These are phyloP conservation scores for Candida nanaspora DNA, from an alignment of 805 yeast species.

Conservation along the genomic window DNA sequence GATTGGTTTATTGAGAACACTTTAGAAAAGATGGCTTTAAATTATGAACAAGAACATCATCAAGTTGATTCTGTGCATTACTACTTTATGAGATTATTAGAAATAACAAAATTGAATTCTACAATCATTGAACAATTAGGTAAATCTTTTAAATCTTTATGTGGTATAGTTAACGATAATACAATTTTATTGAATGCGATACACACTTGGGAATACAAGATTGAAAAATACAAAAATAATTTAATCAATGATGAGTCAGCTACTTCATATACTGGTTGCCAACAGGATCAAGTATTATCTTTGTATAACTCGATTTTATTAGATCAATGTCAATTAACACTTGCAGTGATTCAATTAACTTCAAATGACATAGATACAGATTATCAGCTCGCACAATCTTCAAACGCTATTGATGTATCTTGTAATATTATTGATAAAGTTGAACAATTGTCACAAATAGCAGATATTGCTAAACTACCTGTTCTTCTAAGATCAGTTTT, in stretches of 20 bases:
- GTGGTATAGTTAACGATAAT: slow-evolving; percentile 8
- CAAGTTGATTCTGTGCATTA: slow-evolving; percentile 4
- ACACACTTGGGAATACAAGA: slow-evolving; percentile 16
- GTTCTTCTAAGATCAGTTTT: slow-evolving; percentile 14
- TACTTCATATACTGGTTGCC: background rate
- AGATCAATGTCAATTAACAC: slow-evolving; percentile 12
- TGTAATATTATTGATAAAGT: slow-evolving; percentile 2
- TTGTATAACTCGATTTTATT: background rate
- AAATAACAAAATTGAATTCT: slow-evolving; percentile 11
- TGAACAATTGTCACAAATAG: slow-evolving; percentile 1
- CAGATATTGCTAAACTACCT: slow-evolving; percentile 11
- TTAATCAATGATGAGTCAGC: background rate
- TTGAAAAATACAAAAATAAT: slow-evolving; percentile 4
- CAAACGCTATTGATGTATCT: slow-evolving; percentile 5
- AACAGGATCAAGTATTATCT: background rate
- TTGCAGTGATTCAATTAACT: too few relatives aligned
- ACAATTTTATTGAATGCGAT: slow-evolving; percentile 15
- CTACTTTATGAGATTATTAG: slow-evolving; percentile 13
- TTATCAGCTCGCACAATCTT: slow-evolving; percentile 4
- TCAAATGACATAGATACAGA: slow-evolving; percentile 2
- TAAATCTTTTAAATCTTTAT: slow-evolving; percentile 9
- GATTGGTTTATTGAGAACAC: slow-evolving; percentile 3
- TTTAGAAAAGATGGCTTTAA: background rate
- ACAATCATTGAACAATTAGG: slow-evolving; percentile 15
- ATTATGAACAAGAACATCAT: background rate